phyloP scores from a whole-genome alignment of 2,329 filamentous ascomycete species.

The Pseudonectria foliicola region DNA sequence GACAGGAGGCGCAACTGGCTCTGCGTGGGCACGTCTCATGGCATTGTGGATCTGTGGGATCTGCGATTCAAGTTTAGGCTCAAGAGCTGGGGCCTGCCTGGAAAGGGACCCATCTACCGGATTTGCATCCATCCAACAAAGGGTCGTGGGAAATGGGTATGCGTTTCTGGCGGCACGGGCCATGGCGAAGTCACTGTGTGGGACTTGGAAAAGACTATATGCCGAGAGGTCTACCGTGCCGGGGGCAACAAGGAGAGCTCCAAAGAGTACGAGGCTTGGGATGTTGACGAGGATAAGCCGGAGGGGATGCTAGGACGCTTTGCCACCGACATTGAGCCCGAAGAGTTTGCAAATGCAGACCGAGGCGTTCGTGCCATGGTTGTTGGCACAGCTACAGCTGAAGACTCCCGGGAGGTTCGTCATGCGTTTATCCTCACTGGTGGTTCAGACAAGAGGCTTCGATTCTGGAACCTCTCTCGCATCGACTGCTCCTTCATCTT shows the following conservation, averaged over 20 bases:
- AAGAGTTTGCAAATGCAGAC: slow-evolving; percentile 47
- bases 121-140: slow-evolving; percentile 72
- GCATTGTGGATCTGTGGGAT: slow-evolving; percentile 91
- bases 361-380: slow-evolving; percentile 69
- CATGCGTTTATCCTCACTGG: slow-evolving; percentile 82
- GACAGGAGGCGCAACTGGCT: slow-evolving; percentile 86
- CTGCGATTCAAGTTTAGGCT: slow-evolving; percentile 86
- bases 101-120: slow-evolving; percentile 71
- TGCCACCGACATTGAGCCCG: slow-evolving; percentile 63
- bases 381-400: slow-evolving; percentile 63
- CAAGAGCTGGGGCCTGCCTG: slow-evolving; percentile 81
- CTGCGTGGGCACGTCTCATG: slow-evolving; percentile 83
- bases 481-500: slow-evolving; percentile 74
- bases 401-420: slow-evolving; percentile 63
- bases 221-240: slow-evolving; percentile 79
- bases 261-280: slow-evolving; percentile 73
- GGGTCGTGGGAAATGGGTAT: slow-evolving; percentile 76
- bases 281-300: slow-evolving; percentile 81
- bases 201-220: slow-evolving; percentile 87
- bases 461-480: slow-evolving; percentile 85
- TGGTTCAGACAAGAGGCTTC: slow-evolving; percentile 81
- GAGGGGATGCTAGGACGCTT: slow-evolving; percentile 85
- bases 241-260: slow-evolving; percentile 52
- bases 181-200: slow-evolving; percentile 89
- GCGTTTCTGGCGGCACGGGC: slow-evolving; percentile 79